A percentile compares a stretch with the other conserved stretches of the same genome.
phyloP scores from a whole-genome alignment of 2,329 filamentous ascomycete species.

The Chaetomiaceae sp. region DNA sequence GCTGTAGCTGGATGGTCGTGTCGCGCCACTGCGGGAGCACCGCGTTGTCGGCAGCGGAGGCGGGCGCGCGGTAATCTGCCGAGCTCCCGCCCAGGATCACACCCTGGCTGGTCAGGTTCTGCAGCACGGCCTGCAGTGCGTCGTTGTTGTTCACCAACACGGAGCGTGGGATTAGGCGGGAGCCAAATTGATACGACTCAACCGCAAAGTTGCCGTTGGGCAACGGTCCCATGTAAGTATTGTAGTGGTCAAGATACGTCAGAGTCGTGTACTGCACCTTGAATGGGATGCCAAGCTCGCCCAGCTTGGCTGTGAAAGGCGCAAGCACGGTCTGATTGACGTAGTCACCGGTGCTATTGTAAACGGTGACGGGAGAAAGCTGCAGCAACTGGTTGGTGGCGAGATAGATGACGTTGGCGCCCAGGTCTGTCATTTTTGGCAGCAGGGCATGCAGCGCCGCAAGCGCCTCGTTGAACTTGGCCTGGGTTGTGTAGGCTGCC shows the following conservation, averaged over 20 bases:
- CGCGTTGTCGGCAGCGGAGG: conserved; percentile 28
- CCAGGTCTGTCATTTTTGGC: conserved; percentile 42
- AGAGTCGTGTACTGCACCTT: conserved; percentile 18
- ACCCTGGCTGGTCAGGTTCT: conserved; percentile 31
- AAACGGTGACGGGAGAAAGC: conserved; percentile 44
- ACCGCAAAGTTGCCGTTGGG: conserved; percentile 31
- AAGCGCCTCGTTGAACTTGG: conserved; percentile 47
- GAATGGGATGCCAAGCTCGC: conserved; percentile 32
- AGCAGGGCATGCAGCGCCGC: conserved; percentile 45
- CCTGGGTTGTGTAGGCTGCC: conserved; percentile 32
- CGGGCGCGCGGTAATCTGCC: background rate
- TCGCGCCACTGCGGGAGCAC: conserved; percentile 38
- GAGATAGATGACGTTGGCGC: conserved; percentile 38
- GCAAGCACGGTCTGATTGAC: conserved; percentile 40
- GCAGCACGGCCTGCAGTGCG: conserved; percentile 27
- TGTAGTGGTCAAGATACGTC: conserved; percentile 40
- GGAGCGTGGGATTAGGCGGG: conserved; percentile 39
- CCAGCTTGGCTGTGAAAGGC: conserved; percentile 41
- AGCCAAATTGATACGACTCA: conserved; percentile 32
- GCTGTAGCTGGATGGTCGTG: conserved; percentile 30
- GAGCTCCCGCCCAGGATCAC: conserved; percentile 30
- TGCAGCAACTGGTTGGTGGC: conserved; percentile 36
- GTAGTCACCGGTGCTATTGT: conserved; percentile 37
- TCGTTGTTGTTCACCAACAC: conserved; percentile 26
- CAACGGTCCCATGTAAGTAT: conserved; percentile 39